Conservation (phyloP, 495 filamentous ascomycete species). For the Hyaloscypha variabilis region DNA sequence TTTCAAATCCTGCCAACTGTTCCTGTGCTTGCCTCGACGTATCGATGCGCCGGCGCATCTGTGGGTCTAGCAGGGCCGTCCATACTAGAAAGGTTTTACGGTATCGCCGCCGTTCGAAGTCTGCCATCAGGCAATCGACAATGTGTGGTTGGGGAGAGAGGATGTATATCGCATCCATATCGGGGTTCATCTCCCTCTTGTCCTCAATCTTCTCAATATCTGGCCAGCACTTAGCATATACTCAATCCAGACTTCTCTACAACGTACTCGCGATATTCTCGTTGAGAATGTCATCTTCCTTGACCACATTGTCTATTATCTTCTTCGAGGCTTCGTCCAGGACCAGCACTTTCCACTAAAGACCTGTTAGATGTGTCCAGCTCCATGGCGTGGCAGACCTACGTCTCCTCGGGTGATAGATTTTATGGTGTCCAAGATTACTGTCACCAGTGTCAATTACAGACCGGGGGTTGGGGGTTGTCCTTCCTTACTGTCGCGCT, state of each 20-base stretch:
- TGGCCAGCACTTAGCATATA: slow-evolving; percentile 44
- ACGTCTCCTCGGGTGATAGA: slow-evolving; percentile 57
- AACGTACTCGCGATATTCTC: slow-evolving; percentile 88
- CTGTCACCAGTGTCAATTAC: slow-evolving; percentile 34
- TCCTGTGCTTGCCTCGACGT: slow-evolving; percentile 57
- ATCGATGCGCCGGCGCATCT: slow-evolving; percentile 46
- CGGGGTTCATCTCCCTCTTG: slow-evolving; percentile 71
- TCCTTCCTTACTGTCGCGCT: slow-evolving; percentile 42
- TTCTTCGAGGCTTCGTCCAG: slow-evolving; percentile 78
- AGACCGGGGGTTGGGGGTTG: neutral
- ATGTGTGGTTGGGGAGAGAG: slow-evolving; percentile 83
- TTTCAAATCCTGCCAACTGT: slow-evolving; percentile 71
- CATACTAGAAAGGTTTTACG: slow-evolving; percentile 76
- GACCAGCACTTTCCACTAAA: slow-evolving; percentile 94
- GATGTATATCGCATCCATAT: slow-evolving; percentile 94
- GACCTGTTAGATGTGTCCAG: slow-evolving; percentile 18
- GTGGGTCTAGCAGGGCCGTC: slow-evolving; percentile 61
- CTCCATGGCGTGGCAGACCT: slow-evolving; percentile 28
- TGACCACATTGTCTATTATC: slow-evolving; percentile 83
- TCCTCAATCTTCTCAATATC: slow-evolving; percentile 93
- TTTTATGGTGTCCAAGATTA: slow-evolving; percentile 56
- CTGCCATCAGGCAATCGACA: slow-evolving; percentile 90
- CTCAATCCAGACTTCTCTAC: neutral
- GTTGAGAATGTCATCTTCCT: slow-evolving; percentile 94
- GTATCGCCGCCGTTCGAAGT: slow-evolving; percentile 83